Conservation (phyloP, 139 green algal species). For the Microglena sp. region DNA sequence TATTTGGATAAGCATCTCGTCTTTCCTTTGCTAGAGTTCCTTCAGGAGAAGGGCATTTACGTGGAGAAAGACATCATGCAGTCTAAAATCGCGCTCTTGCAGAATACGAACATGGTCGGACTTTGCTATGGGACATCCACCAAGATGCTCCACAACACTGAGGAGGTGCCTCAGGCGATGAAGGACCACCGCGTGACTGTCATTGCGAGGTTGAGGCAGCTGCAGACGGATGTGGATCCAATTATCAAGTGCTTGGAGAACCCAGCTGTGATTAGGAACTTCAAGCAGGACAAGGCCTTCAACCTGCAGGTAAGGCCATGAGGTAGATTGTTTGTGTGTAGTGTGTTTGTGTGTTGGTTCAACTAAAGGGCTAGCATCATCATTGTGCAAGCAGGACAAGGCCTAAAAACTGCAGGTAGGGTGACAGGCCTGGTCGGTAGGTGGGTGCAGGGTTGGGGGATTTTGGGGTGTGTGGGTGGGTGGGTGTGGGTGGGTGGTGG, state of each 20-base stretch:
- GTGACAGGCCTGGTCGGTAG: too few relatives aligned
- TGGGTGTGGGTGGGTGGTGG: too few relatives aligned
- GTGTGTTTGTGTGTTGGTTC: too few relatives aligned
- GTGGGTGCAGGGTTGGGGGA: too few relatives aligned
- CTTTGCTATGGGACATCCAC: slow-evolving; percentile 97
- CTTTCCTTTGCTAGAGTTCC: slow-evolving; percentile 94
- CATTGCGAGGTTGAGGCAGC: slow-evolving; percentile 46
- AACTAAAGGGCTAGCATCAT: too few relatives aligned
- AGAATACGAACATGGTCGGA: slow-evolving; percentile 97
- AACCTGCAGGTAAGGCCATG: slow-evolving; percentile 76
- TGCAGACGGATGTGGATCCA: slow-evolving; percentile 72
- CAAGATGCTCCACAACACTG: slow-evolving; percentile 68
- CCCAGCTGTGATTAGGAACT: slow-evolving; percentile 75
- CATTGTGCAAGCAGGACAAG: too few relatives aligned
- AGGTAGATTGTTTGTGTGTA: too few relatives aligned
- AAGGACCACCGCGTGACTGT: slow-evolving; percentile 46
- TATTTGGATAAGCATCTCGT: slow-evolving; percentile 87
- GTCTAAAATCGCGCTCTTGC: slow-evolving; percentile 89
- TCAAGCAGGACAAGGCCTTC: slow-evolving; percentile 80
- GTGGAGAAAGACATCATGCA: slow-evolving; percentile 74
- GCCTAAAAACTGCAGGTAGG: too few relatives aligned
- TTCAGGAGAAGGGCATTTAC: slow-evolving; percentile 76
- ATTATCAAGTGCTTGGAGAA: slow-evolving; percentile 89
- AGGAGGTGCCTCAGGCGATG: slow-evolving; percentile 54
- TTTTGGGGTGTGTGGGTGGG: too few relatives aligned